Evolutionary conservation across 441 rosid species (phyloP).

Genomic region (Flueggea neowawraea): DNA sequence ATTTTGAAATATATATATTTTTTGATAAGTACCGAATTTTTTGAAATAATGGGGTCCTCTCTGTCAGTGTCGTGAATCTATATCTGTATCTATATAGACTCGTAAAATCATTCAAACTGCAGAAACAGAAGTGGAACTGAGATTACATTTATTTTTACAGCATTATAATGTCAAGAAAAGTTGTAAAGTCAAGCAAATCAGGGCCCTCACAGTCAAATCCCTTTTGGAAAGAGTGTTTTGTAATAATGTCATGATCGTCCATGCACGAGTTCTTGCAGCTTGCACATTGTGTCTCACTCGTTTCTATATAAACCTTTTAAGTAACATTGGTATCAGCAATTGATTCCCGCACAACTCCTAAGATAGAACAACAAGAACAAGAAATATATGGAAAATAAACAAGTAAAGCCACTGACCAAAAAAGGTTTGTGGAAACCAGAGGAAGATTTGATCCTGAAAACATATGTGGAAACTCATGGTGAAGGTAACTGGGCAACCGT

Average conservation of each 20-base stretch:
- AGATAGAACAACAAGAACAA: not conserved
- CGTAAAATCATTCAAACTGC: too few species aligned
- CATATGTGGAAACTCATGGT: constrained; percentile 53
- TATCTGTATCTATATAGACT: too few species aligned
- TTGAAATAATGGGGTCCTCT: too few species aligned
- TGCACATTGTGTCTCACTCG: too few species aligned
- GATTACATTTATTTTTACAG: too few species aligned
- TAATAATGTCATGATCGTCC: not conserved
- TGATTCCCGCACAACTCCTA: not conserved
- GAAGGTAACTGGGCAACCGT: constrained; percentile 70
- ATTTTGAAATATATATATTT: too few species aligned
- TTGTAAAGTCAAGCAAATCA: constrained; percentile 20
- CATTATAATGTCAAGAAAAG: too few species aligned
- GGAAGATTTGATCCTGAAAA: constrained; percentile 61
- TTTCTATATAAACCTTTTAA: too few species aligned
- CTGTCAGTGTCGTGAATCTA: too few species aligned
- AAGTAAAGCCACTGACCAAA: constrained; percentile 32
- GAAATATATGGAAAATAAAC: constrained; percentile 32
- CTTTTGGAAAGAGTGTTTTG: constrained; percentile 1
- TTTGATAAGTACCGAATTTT: too few species aligned
- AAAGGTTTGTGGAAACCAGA: constrained; percentile 75
- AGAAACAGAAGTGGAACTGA: too few species aligned
- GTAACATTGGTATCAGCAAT: not conserved
- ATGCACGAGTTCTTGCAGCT: constrained; percentile 10
- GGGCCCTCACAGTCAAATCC: constrained; percentile 18